Base-by-base conservation (phyloP, 352 stramenopile genomes). In the Halophytophthora polymorphica region DNA sequence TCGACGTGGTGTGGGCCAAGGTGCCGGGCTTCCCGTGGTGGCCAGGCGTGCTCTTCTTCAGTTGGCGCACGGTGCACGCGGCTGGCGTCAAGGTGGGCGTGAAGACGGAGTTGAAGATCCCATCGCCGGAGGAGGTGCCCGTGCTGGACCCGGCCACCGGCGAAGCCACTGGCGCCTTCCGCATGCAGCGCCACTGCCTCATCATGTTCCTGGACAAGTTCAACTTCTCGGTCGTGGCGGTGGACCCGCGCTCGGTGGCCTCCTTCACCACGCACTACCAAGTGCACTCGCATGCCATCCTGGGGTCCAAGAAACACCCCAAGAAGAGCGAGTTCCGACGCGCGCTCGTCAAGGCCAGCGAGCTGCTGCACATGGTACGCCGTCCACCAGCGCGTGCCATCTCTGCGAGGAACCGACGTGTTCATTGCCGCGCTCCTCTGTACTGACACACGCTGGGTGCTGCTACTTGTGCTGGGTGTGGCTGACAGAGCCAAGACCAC, bases 1-100 rank as follows among this genome's bases (percentile, higher is more conserved):
- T 79, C 41, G 80, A 91, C 53, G 58, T 94, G 12, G 84, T 94
- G 3, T 94, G 84, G 84, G 66, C 73, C 37, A 88, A 89, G 52
- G 70, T 90, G 31, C 29, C 45, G 3, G 64, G 71, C 12, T 94
- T 71, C 44, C 81, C 84, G 58, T 92, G 78, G 77, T 94, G 84
- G 84, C 84, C 84, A 2, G 77, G 64, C 33, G 63, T 94, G 45
- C 47, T 94, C 18, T 94, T 94, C 55, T 61, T 69, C 51, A 73
- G 57, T 47, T 89, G 77, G 75, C 65, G 86, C 15, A 61, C 59
- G 8, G 73, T 87, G 21, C 58, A 54, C 14, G 56, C 47, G 22
- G 68, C 67, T 1, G 73, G 66, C 1, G 56, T 91, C 14, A 58
- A 62, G 10, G 71, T 73, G 0, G 62, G 70, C 46, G 66, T 79